phyloP scores from a whole-genome alignment of 2,329 filamentous ascomycete genomes.

The Chaetomiaceae sp. region DNA sequence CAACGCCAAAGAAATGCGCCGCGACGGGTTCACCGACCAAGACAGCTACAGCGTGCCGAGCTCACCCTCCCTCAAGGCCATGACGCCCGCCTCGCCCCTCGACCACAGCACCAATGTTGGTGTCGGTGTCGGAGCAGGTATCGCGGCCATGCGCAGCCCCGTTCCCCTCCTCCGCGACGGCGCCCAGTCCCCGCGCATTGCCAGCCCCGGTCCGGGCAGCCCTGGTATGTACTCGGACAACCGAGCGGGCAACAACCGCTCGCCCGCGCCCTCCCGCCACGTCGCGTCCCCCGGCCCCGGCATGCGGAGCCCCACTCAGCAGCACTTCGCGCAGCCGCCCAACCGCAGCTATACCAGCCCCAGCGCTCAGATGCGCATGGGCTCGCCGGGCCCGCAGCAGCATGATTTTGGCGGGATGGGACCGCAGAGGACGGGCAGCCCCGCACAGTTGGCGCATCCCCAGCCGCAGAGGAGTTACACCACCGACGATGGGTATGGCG shows the following conservation, averaged over 20 bases:
- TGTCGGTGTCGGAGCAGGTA: constrained; percentile 21
- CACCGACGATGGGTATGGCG: constrained; percentile 19
- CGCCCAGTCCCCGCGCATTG: constrained; percentile 22
- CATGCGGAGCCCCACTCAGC: constrained; percentile 18
- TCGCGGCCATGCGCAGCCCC: constrained; percentile 24
- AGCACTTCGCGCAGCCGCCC: constrained; percentile 15
- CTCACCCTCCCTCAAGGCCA: constrained; percentile 20
- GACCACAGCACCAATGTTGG: constrained; percentile 30
- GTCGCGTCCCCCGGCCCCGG: background rate
- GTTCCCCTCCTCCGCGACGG: constrained; percentile 30
- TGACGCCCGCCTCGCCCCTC: constrained; percentile 22
- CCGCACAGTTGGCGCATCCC: constrained; percentile 18
- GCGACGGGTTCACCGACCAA: constrained; percentile 28
- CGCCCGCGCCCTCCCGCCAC: constrained; percentile 18
- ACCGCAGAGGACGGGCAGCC: too few relatives aligned
- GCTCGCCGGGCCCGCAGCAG: constrained; percentile 29
- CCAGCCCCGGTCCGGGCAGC: constrained; percentile 19
- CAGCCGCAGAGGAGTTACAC: constrained; percentile 28
- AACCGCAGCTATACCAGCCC: constrained; percentile 31
- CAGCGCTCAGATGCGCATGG: constrained; percentile 27
- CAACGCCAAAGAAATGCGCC: constrained; percentile 33
- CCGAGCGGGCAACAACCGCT: constrained; percentile 1
- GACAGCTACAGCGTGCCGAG: constrained; percentile 33
- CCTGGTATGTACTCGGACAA: constrained; percentile 13
- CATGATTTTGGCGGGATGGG: too few relatives aligned